Percentiles rank a stretch among this genome's conserved stretches.
These are phyloP conservation scores for Phytophthora uliginosa DNA, from an alignment of 352 stramenopile genomes.

Conservation along the genomic window DNA sequence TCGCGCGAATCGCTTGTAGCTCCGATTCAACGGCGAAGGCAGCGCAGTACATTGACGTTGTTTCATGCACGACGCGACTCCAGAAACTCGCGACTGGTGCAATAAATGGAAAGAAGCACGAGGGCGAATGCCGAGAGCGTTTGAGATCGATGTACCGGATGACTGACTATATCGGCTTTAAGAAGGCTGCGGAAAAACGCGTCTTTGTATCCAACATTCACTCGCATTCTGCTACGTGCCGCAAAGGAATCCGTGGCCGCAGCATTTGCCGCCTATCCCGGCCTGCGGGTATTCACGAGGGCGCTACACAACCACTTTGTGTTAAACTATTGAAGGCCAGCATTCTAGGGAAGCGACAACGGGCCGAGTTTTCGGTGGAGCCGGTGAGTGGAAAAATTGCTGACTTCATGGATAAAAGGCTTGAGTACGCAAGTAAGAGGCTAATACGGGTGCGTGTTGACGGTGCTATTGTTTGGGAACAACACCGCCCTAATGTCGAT, in stretches of 20 bases:
- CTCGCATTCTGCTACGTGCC: conserved; percentile 21
- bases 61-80: background rate
- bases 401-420: too few relatives aligned
- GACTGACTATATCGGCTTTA: conserved; percentile 4
- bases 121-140: conserved; percentile 1
- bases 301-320: conserved; percentile 6
- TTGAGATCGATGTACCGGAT: conserved; percentile 13
- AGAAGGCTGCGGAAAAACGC: background rate
- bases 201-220: conserved; percentile 25
- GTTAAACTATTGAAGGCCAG: background rate
- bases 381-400: too few relatives aligned
- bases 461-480: conserved; percentile 11
- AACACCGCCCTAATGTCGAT: background rate
- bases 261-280: conserved; percentile 18
- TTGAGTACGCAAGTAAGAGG: conserved; percentile 4
- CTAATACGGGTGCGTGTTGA: background rate
- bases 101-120: background rate
- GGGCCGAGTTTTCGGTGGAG: too few relatives aligned
- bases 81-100: background rate
- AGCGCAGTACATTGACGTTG: background rate
- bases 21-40: background rate
- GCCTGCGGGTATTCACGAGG: conserved; percentile 18
- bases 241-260: conserved; percentile 17
- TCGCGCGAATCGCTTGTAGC: conserved; percentile 14
- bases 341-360: background rate